phyloP scores from a whole-genome alignment of 2,329 filamentous ascomycete genomes.

The Scedosporium minutisporum region DNA sequence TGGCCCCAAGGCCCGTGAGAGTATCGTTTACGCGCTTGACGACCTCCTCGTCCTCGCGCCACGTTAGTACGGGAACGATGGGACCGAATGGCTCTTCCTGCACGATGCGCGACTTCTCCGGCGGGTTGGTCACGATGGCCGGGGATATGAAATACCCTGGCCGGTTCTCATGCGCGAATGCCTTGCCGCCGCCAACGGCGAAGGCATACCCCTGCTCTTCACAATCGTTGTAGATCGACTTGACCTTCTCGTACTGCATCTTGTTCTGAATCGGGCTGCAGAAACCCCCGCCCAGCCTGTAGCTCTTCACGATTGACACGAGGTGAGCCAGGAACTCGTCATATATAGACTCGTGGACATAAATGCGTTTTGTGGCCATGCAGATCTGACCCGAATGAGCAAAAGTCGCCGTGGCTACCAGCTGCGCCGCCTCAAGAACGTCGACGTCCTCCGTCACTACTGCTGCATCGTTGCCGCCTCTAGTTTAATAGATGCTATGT shows the following conservation, averaged over 20 bases:
- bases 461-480: conserved; percentile 50
- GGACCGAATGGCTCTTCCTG: conserved; percentile 46
- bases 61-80: conserved; percentile 53
- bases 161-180: conserved; percentile 13
- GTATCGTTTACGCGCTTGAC: conserved; percentile 43
- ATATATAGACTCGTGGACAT: conserved; percentile 51
- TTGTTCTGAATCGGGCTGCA: conserved; percentile 50
- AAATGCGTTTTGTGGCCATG: conserved; percentile 43
- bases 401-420: conserved; percentile 40
- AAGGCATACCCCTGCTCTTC: conserved; percentile 43
- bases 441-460: conserved; percentile 51
- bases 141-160: conserved; percentile 47
- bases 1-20: conserved; percentile 44
- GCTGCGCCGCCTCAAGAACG: conserved; percentile 24
- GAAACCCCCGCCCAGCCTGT: conserved; percentile 8
- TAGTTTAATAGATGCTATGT: too few species aligned
- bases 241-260: conserved; percentile 51
- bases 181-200: conserved; percentile 27
- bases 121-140: conserved; percentile 51
- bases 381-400: conserved; percentile 44
- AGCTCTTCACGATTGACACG: conserved; percentile 13
- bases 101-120: conserved; percentile 45
- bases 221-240: conserved; percentile 37
- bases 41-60: conserved; percentile 51
- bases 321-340: conserved; percentile 38